These are phyloP conservation scores for Aotearoamyces nothofagi DNA, from an alignment of 2,329 filamentous ascomycete species.

Conservation along the genomic window DNA sequence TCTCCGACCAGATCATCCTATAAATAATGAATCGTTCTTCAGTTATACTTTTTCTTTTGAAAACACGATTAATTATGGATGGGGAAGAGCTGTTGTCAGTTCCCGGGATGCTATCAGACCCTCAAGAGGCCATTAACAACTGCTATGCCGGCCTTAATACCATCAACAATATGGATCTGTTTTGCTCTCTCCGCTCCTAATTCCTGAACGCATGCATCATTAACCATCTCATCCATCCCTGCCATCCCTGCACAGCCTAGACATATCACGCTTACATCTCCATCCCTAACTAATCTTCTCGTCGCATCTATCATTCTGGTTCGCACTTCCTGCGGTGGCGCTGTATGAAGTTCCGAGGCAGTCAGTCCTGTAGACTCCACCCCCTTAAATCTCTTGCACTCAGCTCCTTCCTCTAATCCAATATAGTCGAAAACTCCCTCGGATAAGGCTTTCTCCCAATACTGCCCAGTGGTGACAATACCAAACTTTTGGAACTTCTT, in stretches of 20 bases:
- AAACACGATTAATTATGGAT: too few species aligned
- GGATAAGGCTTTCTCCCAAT: slow-evolving; percentile 63
- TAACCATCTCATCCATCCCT: slow-evolving; percentile 65
- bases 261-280: slow-evolving; percentile 51
- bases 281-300: slow-evolving; percentile 40
- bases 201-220: slow-evolving; percentile 48
- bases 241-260: slow-evolving; percentile 89
- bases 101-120: too few species aligned
- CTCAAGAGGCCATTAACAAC: too few species aligned
- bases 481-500: slow-evolving; percentile 44
- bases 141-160: slow-evolving; percentile 55
- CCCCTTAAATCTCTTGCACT: slow-evolving; percentile 43
- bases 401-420: slow-evolving; percentile 25
- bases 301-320: slow-evolving; percentile 56
- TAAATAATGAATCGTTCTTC: too few species aligned
- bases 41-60: too few species aligned
- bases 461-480: slow-evolving; percentile 75
- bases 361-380: slow-evolving; percentile 71
- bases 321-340: slow-evolving; percentile 46
- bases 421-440: slow-evolving; percentile 51
- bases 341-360: slow-evolving; percentile 65
- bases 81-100: too few species aligned
- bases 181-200: slow-evolving; percentile 43
- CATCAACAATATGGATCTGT: slow-evolving; percentile 60
- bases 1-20: too few species aligned